phyloP scores from a whole-genome alignment of 768 basidiomycete genomes.

The Suillus subluteus region DNA sequence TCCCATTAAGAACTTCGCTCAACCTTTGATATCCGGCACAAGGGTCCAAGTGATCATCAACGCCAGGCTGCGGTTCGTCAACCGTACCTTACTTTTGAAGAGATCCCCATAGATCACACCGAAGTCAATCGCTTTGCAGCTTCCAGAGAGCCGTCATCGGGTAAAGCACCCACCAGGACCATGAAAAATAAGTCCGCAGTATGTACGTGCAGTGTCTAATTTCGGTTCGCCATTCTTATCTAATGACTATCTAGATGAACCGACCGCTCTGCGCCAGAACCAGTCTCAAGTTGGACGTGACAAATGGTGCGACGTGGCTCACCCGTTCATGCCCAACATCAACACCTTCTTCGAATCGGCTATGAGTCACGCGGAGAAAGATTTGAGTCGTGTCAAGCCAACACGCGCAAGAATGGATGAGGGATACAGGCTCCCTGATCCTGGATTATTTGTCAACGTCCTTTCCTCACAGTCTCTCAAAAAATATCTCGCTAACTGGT shows the following conservation, averaged over 20 bases:
- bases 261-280: too few relatives aligned
- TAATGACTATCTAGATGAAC: too few relatives aligned
- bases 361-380: not conserved
- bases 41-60: not conserved
- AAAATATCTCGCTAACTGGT: not conserved
- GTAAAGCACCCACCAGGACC: not conserved
- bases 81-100: not conserved
- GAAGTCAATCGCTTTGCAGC: not conserved
- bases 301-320: conserved; percentile 1
- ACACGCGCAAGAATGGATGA: not conserved
- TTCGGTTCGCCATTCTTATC: too few relatives aligned
- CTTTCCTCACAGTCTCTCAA: not conserved
- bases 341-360: not conserved
- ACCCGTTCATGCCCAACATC: conserved; percentile 3
- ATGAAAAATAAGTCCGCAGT: not conserved
- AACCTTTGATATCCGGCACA: not conserved
- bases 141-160: not conserved
- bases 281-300: too few relatives aligned
- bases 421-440: not conserved
- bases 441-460: not conserved
- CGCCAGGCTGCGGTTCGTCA: not conserved
- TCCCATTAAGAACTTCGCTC: not conserved
- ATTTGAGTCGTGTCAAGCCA: not conserved
- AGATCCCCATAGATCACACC: not conserved
- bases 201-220: too few relatives aligned